Evolutionary conservation across 495 filamentous ascomycete genomes (phyloP).

Genomic region (Pyrenopolyporus hunteri): DNA sequence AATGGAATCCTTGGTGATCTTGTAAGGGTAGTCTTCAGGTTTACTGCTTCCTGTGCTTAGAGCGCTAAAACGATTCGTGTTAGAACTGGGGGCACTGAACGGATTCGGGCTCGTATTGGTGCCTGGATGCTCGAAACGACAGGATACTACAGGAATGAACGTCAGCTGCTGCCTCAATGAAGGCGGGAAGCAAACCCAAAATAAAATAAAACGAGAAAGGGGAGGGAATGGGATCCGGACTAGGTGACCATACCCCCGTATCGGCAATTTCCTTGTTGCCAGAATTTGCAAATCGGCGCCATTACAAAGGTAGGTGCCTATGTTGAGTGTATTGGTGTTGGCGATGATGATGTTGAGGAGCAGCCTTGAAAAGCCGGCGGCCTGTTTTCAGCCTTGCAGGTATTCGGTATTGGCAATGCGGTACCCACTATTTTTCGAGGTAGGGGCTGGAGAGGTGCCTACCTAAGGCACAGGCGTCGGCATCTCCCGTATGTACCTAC

Average conservation of each 20-base stretch:
- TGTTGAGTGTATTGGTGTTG: background rate
- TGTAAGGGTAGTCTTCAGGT: slow-evolving; percentile 47
- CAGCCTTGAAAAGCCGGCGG: background rate
- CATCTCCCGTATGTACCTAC: no score
- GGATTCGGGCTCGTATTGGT: slow-evolving; percentile 30
- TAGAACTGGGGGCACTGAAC: slow-evolving; percentile 32
- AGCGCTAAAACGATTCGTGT: slow-evolving; percentile 46
- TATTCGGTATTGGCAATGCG: no score
- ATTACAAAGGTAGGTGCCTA: slow-evolving; percentile 14
- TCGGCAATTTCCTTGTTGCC: slow-evolving; percentile 73
- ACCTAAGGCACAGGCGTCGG: no score
- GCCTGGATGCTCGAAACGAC: slow-evolving; percentile 54
- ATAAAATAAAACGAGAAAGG: no score
- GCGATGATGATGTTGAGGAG: background rate
- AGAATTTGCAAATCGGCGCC: slow-evolving; percentile 68
- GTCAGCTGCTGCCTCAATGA: slow-evolving; percentile 7
- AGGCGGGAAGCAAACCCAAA: no score
- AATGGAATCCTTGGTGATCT: slow-evolving; percentile 62
- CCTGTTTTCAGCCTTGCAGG: slow-evolving; percentile 8
- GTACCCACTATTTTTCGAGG: no score
- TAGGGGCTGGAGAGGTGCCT: no score
- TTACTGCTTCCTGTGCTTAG: slow-evolving; percentile 29
- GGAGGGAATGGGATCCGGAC: no score
- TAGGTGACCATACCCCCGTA: slow-evolving; percentile 70
- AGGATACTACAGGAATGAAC: slow-evolving; percentile 41